Evolutionary conservation across 768 basidiomycete species (phyloP).

Genomic region (Psilocybe cubensis): DNA sequence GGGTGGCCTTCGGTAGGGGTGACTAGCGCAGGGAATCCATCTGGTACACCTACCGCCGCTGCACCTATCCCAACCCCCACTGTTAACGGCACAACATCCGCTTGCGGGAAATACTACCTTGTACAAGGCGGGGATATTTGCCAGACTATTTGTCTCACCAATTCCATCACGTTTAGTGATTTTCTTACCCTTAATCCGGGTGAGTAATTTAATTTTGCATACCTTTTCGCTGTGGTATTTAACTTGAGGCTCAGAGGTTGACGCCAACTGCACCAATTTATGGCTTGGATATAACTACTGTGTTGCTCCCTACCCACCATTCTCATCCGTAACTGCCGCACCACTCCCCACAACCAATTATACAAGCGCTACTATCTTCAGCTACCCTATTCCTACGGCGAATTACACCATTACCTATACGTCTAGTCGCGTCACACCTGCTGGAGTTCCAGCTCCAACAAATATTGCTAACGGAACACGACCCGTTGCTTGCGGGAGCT

Average conservation of each 20-base stretch:
- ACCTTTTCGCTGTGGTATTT: no score
- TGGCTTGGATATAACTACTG: conserved; percentile 8
- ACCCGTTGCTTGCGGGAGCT: conserved; percentile 20
- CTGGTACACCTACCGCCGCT: conserved; percentile 8
- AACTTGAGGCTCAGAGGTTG: background rate
- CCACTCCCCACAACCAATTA: conserved; percentile 4
- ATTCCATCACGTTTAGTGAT: background rate
- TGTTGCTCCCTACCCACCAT: conserved; percentile 9
- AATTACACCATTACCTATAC: background rate
- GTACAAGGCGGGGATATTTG: conserved; percentile 7
- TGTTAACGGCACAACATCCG: conserved; percentile 3
- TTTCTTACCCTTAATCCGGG: background rate
- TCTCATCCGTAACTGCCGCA: background rate
- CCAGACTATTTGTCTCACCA: conserved; percentile 1
- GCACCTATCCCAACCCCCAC: conserved; percentile 1
- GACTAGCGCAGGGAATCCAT: background rate
- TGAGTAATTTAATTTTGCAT: no score
- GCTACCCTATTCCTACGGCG: background rate
- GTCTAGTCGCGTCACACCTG: background rate
- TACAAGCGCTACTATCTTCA: background rate
- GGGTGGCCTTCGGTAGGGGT: conserved; percentile 1
- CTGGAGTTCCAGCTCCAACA: conserved; percentile 7
- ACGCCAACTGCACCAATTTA: conserved; percentile 9
- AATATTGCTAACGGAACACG: conserved; percentile 21
- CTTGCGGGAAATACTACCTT: conserved; percentile 8